Conservation (phyloP, 163 green algal genomes). For the Prototheca wickerhamii region DNA sequence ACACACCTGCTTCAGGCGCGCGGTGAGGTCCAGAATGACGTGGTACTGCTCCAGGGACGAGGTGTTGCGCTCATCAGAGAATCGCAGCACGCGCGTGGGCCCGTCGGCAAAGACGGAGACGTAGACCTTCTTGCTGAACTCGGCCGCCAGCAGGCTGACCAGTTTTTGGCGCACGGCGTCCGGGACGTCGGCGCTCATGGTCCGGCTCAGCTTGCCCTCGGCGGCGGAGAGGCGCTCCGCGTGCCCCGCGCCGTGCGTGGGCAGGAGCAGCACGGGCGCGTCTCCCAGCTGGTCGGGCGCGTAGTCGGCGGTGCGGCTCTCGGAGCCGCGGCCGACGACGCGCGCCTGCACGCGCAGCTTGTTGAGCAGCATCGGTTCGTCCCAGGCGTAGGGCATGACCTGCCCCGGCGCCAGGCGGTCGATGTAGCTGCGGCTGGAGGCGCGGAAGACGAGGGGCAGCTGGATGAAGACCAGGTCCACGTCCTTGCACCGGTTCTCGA, state of each 20-base stretch:
- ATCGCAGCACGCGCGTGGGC: conserved; percentile 71
- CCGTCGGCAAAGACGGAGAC: conserved; percentile 69
- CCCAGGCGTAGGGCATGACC: conserved; percentile 74
- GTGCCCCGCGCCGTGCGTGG: conserved; percentile 20
- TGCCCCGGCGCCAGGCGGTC: conserved; percentile 39
- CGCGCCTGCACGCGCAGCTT: conserved; percentile 29
- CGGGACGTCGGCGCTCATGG: conserved; percentile 22
- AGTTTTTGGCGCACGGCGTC: conserved; percentile 39
- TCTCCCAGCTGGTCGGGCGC: conserved; percentile 31
- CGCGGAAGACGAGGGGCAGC: conserved; percentile 12
- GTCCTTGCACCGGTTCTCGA: conserved; percentile 71
- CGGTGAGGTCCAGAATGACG: conserved; percentile 51
- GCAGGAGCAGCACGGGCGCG: conserved; percentile 25
- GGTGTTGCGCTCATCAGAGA: conserved; percentile 51
- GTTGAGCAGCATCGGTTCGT: conserved; percentile 55
- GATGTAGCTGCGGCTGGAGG: conserved; percentile 14
- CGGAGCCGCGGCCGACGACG: conserved; percentile 1
- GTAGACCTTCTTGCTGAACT: conserved; percentile 60
- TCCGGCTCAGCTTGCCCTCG: conserved; percentile 11
- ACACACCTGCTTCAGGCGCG: conserved; percentile 35
- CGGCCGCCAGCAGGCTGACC: conserved; percentile 37
- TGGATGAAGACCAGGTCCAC: conserved; percentile 62
- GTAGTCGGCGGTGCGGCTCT: conserved; percentile 17
- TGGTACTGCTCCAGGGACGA: conserved; percentile 44
- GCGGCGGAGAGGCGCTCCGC: background rate